A percentile compares a stretch with the other conserved stretches of the same genome.
Conservation (phyloP, 495 filamentous ascomycete genomes). For the Penicillium odoratum region DNA sequence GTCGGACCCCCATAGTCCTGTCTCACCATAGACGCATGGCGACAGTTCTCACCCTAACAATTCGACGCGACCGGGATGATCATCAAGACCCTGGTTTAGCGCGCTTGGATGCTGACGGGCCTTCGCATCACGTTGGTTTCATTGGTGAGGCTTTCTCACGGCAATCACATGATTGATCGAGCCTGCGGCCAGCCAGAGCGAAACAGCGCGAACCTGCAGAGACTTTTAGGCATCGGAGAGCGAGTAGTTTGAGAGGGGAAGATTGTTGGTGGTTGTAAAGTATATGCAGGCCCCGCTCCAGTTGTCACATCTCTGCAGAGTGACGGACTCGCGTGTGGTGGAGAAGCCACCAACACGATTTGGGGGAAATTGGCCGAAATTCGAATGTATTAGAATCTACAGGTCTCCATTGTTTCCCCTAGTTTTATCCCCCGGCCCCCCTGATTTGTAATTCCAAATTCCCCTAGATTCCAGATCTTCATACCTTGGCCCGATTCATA, state of each 20-base stretch:
- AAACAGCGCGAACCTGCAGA: conserved; percentile 42
- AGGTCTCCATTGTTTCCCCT: conserved; percentile 1
- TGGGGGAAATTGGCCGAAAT: conserved; percentile 25
- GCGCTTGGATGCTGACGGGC: conserved; percentile 18
- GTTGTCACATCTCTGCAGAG: conserved; percentile 34
- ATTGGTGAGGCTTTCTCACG: conserved; percentile 28
- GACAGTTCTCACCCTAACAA: conserved; percentile 27
- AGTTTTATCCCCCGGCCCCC: background rate
- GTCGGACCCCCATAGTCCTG: conserved; percentile 17
- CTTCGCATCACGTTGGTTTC: conserved; percentile 17
- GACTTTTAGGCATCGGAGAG: conserved; percentile 17
- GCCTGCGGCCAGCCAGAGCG: conserved; percentile 42
- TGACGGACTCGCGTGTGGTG: conserved; percentile 25
- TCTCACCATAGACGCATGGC: conserved; percentile 29
- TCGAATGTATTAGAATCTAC: conserved; percentile 17
- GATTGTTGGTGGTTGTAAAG: background rate
- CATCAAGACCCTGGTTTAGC: conserved; percentile 27
- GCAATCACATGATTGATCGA: conserved; percentile 44
- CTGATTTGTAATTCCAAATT: conserved; percentile 6
- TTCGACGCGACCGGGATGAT: conserved; percentile 28
- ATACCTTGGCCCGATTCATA: conserved; percentile 42
- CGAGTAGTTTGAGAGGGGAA: conserved; percentile 21
- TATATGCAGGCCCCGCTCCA: conserved; percentile 27
- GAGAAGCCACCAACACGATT: conserved; percentile 16
- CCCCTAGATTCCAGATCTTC: conserved; percentile 7